phyloP scores from a whole-genome alignment of 164 flowering plant species.

The Dillenia suffruticosa region DNA sequence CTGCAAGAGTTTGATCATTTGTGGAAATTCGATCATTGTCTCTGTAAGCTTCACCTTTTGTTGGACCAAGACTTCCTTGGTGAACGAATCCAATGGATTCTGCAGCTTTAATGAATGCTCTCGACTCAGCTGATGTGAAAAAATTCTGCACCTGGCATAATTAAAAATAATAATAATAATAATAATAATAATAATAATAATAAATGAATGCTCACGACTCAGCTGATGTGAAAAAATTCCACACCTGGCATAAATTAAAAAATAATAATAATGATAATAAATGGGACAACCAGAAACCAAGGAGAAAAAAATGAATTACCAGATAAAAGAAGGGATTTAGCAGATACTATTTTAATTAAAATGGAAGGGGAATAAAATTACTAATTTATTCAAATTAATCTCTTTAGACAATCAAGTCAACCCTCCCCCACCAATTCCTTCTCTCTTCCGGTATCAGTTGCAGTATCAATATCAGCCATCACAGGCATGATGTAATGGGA shows the following conservation, averaged over 20 bases:
- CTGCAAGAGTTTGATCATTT: slow-evolving; percentile 75
- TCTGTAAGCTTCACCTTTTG: slow-evolving; percentile 88
- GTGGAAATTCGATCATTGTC: slow-evolving; percentile 86
- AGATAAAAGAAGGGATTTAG: background rate
- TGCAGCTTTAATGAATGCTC: slow-evolving; percentile 62
- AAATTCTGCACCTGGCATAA: slow-evolving; percentile 65
- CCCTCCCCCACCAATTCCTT: too few species aligned
- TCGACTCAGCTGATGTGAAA: slow-evolving; percentile 67
- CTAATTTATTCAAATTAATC: too few species aligned
- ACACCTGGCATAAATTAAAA: slow-evolving; percentile 44
- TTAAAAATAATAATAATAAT: too few species aligned
- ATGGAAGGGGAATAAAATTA: too few species aligned
- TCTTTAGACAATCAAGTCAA: too few species aligned
- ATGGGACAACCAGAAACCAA: background rate
- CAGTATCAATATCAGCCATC: too few species aligned
- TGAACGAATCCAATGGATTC: slow-evolving; percentile 77
- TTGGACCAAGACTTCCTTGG: slow-evolving; percentile 94
- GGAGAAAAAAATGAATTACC: background rate
- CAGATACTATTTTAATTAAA: too few species aligned
- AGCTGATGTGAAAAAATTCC: slow-evolving; percentile 57
- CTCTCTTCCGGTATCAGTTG: too few species aligned
- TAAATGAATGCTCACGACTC: slow-evolving; percentile 68
- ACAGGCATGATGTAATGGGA: too few species aligned
- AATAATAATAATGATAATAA: too few species aligned
- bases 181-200: too few species aligned